phyloP scores from a whole-genome alignment of 257 asterid genomes.

The Lithospermum erythrorhizon region DNA sequence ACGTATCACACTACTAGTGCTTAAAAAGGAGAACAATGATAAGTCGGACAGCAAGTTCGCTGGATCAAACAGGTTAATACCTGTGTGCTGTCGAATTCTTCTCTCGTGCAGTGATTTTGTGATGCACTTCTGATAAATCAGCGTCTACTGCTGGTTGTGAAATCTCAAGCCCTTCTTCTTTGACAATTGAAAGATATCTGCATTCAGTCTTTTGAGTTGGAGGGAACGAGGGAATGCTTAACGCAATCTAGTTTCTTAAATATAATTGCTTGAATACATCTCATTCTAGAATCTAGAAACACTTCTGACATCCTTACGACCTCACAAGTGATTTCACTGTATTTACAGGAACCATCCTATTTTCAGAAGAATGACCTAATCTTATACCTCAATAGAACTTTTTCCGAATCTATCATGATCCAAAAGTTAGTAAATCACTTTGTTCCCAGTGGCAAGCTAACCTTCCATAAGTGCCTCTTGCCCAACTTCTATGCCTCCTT shows the following conservation, averaged over 20 bases:
- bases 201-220: conserved; percentile 3
- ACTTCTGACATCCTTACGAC: no score
- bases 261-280: no score
- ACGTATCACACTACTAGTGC: no score
- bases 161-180: conserved; percentile 59
- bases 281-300: no score
- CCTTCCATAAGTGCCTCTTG: not conserved
- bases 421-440: not conserved
- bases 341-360: not conserved
- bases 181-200: conserved; percentile 52
- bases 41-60: not conserved
- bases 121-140: conserved; percentile 45
- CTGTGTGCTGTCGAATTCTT: conserved; percentile 45
- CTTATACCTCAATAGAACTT: not conserved
- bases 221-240: not conserved
- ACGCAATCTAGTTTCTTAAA: not conserved
- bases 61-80: conserved; percentile 15
- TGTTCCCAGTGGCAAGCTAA: not conserved
- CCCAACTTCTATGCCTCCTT: not conserved
- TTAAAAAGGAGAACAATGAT: no score
- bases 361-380: not conserved
- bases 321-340: not conserved
- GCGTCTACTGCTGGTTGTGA: conserved; percentile 83
- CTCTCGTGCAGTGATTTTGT: conserved; percentile 44
- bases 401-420: not conserved